These are phyloP conservation scores for Gastrodia elata DNA, from an alignment of 106 monocot species.

Conservation along the genomic window DNA sequence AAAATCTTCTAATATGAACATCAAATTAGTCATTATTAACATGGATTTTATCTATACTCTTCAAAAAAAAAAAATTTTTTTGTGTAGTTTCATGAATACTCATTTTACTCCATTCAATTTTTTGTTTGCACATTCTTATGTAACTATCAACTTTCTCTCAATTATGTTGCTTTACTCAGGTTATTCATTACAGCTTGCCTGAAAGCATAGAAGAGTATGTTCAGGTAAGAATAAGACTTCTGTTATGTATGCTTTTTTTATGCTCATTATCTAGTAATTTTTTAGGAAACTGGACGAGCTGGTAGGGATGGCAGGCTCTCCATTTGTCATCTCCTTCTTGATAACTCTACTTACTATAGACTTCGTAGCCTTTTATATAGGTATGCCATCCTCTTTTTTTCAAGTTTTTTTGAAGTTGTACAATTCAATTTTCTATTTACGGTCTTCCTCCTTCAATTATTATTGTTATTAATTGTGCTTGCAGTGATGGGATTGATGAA, in stretches of 20 bases:
- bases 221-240: slow-evolving; percentile 43
- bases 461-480: slow-evolving; percentile 3
- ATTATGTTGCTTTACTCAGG: slow-evolving; percentile 27
- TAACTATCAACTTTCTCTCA: neutral
- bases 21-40: too few species aligned
- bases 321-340: slow-evolving; percentile 80
- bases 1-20: too few species aligned
- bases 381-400: slow-evolving; percentile 19
- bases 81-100: neutral
- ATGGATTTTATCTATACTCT: too few species aligned
- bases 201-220: slow-evolving; percentile 94
- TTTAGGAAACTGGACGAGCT: slow-evolving; percentile 94
- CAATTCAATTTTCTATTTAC: neutral
- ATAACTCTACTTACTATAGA: slow-evolving; percentile 59
- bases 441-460: neutral
- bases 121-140: neutral
- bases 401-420: neutral
- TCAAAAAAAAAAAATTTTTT: too few species aligned
- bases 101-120: neutral
- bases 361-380: slow-evolving; percentile 84
- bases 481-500: slow-evolving; percentile 95
- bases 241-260: neutral
- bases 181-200: slow-evolving; percentile 94
- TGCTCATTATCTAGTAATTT: neutral
- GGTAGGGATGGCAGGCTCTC: slow-evolving; percentile 88